Percentiles rank a stretch among this genome's conserved stretches.
Conservation (phyloP, 257 asterid species). For the Lycium ferocissimum region DNA sequence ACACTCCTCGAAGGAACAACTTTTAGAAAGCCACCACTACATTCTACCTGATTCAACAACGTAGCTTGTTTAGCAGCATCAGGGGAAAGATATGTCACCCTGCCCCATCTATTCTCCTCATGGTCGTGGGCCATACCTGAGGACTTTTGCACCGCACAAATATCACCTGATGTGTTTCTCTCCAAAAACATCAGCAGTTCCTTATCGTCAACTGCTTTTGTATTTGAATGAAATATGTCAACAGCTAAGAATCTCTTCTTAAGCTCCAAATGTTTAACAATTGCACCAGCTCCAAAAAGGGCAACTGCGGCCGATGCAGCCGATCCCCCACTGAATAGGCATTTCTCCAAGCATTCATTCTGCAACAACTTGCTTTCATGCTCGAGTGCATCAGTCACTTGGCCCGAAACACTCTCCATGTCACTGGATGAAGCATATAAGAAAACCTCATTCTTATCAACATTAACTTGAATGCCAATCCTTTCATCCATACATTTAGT, state of each 20-base stretch:
- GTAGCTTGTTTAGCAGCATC: conserved; percentile 74
- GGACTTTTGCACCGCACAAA: conserved; percentile 68
- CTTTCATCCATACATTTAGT: conserved; percentile 65
- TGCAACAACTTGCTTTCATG: conserved; percentile 66
- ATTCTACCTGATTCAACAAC: conserved; percentile 49
- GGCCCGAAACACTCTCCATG: conserved; percentile 61
- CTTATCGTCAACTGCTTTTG: conserved; percentile 58
- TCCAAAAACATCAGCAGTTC: conserved; percentile 74
- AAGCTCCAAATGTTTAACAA: conserved; percentile 86
- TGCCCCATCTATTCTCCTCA: conserved; percentile 80
- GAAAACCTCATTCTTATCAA: conserved; percentile 67
- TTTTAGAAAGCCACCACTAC: conserved; percentile 62
- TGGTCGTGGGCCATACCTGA: conserved; percentile 45
- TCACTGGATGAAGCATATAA: conserved; percentile 70
- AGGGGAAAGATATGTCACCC: conserved; percentile 85
- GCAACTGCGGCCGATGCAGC: conserved; percentile 61
- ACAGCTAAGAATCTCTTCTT: conserved; percentile 75
- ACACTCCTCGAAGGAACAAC: conserved; percentile 63
- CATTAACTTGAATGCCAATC: conserved; percentile 68
- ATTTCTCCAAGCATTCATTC: conserved; percentile 79
- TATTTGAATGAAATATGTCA: conserved; percentile 66
- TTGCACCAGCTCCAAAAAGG: conserved; percentile 94
- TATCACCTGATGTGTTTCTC: conserved; percentile 52
- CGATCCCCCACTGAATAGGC: conserved; percentile 66
- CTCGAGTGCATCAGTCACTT: conserved; percentile 61